Percentiles rank a stretch among this genome's conserved stretches.
These are phyloP conservation scores for Ogataea glucozyma DNA, from an alignment of 805 yeast genomes.

Conservation along the genomic window DNA sequence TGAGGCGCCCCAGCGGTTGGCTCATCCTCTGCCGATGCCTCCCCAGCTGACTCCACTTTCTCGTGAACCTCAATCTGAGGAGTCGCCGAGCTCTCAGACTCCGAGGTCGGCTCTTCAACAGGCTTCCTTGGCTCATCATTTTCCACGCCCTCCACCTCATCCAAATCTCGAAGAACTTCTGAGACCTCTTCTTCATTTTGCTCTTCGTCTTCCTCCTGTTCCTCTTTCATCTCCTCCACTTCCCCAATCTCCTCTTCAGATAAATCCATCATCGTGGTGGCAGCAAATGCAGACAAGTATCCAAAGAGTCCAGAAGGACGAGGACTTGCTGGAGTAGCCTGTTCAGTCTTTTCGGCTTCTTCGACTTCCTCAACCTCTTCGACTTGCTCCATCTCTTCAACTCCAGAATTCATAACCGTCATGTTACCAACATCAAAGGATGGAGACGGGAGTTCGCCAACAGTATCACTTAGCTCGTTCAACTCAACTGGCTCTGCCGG, in stretches of 20 bases:
- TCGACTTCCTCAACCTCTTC: conserved; percentile 1
- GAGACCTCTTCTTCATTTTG: conserved; percentile 1
- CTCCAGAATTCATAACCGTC: no score
- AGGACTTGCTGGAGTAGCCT: neutral
- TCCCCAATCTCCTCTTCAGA: conserved; percentile 5
- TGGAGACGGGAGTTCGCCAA: neutral
- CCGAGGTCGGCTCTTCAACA: neutral
- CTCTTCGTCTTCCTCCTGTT: conserved; percentile 6
- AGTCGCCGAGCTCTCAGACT: neutral
- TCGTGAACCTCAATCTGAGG: conserved; percentile 3
- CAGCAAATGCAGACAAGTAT: conserved; percentile 3
- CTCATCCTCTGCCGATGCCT: no score
- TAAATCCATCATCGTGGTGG: conserved; percentile 3
- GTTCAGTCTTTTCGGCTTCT: no score
- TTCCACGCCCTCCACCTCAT: conserved; percentile 3
- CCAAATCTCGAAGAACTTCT: no score
- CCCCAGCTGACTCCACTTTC: neutral
- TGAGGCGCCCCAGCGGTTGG: no score
- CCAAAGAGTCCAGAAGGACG: conserved; percentile 3
- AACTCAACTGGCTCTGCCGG: neutral
- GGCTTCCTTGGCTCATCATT: neutral
- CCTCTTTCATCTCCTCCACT: conserved; percentile 2
- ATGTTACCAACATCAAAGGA: conserved; percentile 2
- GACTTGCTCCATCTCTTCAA: neutral
- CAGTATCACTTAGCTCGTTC: neutral